phyloP scores from a whole-genome alignment of 2,329 filamentous ascomycete genomes.

The Colletotrichum plurivorum region DNA sequence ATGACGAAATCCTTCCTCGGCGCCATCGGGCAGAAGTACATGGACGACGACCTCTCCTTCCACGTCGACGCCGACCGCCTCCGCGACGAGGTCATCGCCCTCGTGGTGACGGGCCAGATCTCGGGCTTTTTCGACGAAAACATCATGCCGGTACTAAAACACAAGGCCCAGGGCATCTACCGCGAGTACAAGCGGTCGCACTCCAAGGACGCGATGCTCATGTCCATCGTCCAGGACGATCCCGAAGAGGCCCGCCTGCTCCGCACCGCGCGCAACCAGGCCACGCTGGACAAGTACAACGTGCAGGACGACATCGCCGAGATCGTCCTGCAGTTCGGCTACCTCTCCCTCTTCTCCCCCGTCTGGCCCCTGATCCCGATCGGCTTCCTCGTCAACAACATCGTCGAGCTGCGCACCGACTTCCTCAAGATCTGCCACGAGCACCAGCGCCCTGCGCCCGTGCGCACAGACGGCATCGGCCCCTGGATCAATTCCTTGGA shows the following conservation, averaged over 20 bases:
- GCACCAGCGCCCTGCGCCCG: conserved; percentile 78
- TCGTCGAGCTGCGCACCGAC: conserved; percentile 82
- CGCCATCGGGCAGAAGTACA: conserved; percentile 63
- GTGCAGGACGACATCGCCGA: conserved; percentile 81
- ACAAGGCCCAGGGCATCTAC: conserved; percentile 65
- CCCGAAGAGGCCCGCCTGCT: conserved; percentile 76
- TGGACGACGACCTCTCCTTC: conserved; percentile 64
- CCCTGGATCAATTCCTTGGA: conserved; percentile 79
- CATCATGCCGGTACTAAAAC: conserved; percentile 77
- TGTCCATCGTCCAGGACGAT: conserved; percentile 66
- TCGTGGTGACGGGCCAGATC: conserved; percentile 80
- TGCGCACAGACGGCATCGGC: conserved; percentile 80
- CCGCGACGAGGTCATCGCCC: conserved; percentile 81
- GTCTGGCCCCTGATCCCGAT: conserved; percentile 82
- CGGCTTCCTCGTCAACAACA: conserved; percentile 82
- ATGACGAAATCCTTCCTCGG: conserved; percentile 66
- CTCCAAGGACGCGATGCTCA: conserved; percentile 59
- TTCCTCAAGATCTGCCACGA: conserved; percentile 83
- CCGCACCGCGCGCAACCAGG: conserved; percentile 74
- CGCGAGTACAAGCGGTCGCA: conserved; percentile 53
- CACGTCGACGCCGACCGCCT: conserved; percentile 76
- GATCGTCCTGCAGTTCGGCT: conserved; percentile 81
- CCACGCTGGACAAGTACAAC: conserved; percentile 77
- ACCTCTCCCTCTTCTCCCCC: conserved; percentile 80
- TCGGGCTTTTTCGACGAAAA: conserved; percentile 81